Conservation (phyloP, 208 protist genomes). For the Trypanosoma lewisi region DNA sequence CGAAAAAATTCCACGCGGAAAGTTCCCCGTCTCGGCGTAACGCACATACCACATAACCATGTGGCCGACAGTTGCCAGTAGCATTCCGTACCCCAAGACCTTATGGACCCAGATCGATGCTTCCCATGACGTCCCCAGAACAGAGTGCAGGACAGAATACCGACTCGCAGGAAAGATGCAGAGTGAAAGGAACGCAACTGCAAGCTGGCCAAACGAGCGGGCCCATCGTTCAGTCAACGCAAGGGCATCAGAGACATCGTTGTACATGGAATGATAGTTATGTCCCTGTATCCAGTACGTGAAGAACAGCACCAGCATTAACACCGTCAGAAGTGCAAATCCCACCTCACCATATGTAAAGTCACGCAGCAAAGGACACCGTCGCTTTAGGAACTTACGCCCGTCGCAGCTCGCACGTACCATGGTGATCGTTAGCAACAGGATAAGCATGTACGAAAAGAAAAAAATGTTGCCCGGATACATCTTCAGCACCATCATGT, state of each 20-base stretch:
- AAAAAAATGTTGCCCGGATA: slow-evolving; percentile 71
- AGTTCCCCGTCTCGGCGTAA: slow-evolving; percentile 22
- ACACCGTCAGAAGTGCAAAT: slow-evolving; percentile 30
- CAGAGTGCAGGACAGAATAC: slow-evolving; percentile 44
- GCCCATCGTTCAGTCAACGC: slow-evolving; percentile 33
- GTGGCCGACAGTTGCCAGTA: slow-evolving; percentile 21
- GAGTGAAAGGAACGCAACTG: slow-evolving; percentile 52
- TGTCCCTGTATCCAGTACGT: slow-evolving; percentile 66
- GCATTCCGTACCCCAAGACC: slow-evolving; percentile 34
- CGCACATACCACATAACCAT: slow-evolving; percentile 25
- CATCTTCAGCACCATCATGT: slow-evolving; percentile 43
- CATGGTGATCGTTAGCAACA: slow-evolving; percentile 26
- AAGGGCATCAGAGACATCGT: slow-evolving; percentile 5
- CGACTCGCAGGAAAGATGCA: slow-evolving; percentile 52
- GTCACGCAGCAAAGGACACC: background rate
- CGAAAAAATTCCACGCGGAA: slow-evolving; percentile 35
- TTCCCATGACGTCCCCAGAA: slow-evolving; percentile 55
- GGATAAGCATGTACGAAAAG: slow-evolving; percentile 40
- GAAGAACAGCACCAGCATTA: slow-evolving; percentile 41
- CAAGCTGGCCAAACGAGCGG: slow-evolving; percentile 54
- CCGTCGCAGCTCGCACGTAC: slow-evolving; percentile 26
- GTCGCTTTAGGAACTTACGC: slow-evolving; percentile 10
- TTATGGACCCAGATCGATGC: slow-evolving; percentile 55
- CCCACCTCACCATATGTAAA: slow-evolving; percentile 28
- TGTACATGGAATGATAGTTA: slow-evolving; percentile 44